Percentiles rank a stretch among this genome's conserved stretches.
These are phyloP conservation scores for Coemansia sp. DNA, from an alignment of 192 early-diverging fungal species.

Conservation along the genomic window DNA sequence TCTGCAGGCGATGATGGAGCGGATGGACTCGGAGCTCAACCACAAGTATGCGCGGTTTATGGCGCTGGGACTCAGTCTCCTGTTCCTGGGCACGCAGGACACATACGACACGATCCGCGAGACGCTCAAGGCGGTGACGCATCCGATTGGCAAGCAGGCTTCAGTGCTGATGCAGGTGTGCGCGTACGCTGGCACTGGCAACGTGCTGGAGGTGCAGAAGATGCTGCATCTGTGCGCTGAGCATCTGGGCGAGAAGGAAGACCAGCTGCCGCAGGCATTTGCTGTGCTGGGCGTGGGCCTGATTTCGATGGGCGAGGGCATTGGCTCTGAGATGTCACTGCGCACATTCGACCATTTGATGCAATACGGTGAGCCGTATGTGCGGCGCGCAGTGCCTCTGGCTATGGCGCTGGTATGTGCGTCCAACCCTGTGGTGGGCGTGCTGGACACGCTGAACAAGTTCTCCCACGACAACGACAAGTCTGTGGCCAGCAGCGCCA, in stretches of 20 bases:
- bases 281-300: constrained; percentile 94
- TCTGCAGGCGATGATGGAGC: constrained; percentile 93
- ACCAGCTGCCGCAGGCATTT: constrained; percentile 88
- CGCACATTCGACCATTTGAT: constrained; percentile 96
- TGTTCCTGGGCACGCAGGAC: constrained; percentile 91
- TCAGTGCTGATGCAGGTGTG: constrained; percentile 84
- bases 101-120: constrained; percentile 87
- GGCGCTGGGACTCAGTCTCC: constrained; percentile 86
- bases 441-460: constrained; percentile 95
- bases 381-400: constrained; percentile 90
- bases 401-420: constrained; percentile 93
- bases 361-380: constrained; percentile 97
- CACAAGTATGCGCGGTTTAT: constrained; percentile 89
- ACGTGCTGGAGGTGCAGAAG: constrained; percentile 94
- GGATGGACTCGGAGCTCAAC: constrained; percentile 80
- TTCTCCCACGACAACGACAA: constrained; percentile 98
- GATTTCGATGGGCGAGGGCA: constrained; percentile 96
- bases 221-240: constrained; percentile 97
- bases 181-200: constrained; percentile 92
- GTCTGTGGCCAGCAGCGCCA: constrained; percentile 91
- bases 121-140: constrained; percentile 92
- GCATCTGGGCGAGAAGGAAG: constrained; percentile 84
- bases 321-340: constrained; percentile 95
- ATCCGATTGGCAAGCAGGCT: constrained; percentile 88
- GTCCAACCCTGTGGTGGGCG: constrained; percentile 89